A percentile compares a stretch with the other conserved stretches of the same genome.
Evolutionary conservation across 345 rosid species (phyloP).

Genomic region (Mangifera indica): DNA sequence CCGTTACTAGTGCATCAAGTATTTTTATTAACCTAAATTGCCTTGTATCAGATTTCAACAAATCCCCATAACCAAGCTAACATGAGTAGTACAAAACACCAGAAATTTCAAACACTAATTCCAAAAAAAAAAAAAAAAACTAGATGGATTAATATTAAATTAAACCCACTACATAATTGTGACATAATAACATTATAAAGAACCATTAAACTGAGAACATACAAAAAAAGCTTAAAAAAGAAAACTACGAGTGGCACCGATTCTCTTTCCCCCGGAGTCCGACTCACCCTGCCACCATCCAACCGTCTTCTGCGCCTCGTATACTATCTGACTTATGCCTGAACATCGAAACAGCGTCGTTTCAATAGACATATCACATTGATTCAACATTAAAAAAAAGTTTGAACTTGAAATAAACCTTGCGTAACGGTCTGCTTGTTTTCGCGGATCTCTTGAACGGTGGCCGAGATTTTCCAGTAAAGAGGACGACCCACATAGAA

Average conservation of each 20-base stretch:
- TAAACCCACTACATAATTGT: neutral
- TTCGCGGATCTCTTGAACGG: constrained; percentile 80
- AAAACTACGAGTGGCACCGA: constrained; percentile 37
- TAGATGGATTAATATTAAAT: neutral
- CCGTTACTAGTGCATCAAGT: too few relatives aligned
- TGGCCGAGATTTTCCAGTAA: constrained; percentile 93
- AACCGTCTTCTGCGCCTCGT: constrained; percentile 71
- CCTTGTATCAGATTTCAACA: neutral
- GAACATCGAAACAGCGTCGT: constrained; percentile 9
- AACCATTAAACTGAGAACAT: neutral
- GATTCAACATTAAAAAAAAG: neutral
- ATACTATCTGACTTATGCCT: constrained; percentile 66
- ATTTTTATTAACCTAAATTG: neutral
- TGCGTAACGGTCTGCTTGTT: constrained; percentile 78
- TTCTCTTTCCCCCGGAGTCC: constrained; percentile 41
- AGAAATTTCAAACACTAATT: neutral
- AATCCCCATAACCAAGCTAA: neutral
- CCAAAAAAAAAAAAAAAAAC: neutral
- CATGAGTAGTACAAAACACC: neutral
- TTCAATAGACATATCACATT: neutral
- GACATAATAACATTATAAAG: neutral
- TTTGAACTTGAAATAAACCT: constrained; percentile 27
- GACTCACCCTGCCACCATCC: constrained; percentile 81
- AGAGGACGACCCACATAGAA: constrained; percentile 83
- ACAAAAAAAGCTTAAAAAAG: constrained; percentile 22